Evolutionary conservation across 2,329 filamentous ascomycete genomes (phyloP).

Genomic region (Aspergillus persii): DNA sequence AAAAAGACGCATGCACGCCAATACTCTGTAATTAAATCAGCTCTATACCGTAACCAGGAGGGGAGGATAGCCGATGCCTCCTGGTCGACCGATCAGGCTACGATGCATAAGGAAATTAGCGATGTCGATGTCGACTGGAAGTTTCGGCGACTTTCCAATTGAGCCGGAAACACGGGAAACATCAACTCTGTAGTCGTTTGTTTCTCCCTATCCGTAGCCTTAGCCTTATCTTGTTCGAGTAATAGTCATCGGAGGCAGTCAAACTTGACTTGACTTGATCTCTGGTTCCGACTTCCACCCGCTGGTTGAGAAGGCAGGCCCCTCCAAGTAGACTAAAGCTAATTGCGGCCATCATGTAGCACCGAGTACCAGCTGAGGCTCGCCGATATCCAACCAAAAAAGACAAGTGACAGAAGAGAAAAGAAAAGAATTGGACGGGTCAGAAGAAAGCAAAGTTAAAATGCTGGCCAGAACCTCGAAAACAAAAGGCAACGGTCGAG

Average conservation of each 20-base stretch:
- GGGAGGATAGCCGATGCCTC: neutral
- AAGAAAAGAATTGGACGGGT: neutral
- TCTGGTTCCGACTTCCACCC: too few species aligned
- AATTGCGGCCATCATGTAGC: too few species aligned
- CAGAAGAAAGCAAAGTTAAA: neutral
- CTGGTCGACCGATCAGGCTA: slow-evolving; percentile 12
- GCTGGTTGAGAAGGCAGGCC: too few species aligned
- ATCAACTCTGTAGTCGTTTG: too few species aligned
- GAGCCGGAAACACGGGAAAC: neutral
- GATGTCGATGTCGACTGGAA: neutral
- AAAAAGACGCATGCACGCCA: neutral
- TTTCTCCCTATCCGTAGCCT: too few species aligned
- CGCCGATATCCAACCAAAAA: neutral
- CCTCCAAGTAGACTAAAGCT: too few species aligned
- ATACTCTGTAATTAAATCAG: neutral
- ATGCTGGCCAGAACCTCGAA: neutral
- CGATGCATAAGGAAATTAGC: slow-evolving; percentile 16
- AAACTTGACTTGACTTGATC: too few species aligned
- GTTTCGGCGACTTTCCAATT: neutral
- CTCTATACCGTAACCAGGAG: neutral
- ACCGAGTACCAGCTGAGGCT: neutral
- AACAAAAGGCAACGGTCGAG: slow-evolving; percentile 3
- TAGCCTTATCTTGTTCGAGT: too few species aligned
- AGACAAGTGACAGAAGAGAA: neutral
- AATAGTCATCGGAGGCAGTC: too few species aligned